Evolutionary conservation across 257 asterid species (phyloP).

Genomic region (Solanum lycopersicoides): DNA sequence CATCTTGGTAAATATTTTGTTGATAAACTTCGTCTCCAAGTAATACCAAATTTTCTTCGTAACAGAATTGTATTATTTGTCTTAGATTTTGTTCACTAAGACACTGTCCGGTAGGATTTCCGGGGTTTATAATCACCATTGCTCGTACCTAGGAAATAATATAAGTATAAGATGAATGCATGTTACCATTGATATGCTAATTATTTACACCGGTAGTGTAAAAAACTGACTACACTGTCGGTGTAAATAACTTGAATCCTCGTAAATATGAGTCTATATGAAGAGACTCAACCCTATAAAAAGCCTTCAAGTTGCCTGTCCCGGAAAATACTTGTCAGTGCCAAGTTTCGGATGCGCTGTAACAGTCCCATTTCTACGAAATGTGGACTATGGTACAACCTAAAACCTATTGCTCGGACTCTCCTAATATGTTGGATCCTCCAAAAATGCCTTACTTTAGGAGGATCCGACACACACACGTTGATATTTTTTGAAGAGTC

Average conservation of each 20-base stretch:
- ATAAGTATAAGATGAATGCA: background rate
- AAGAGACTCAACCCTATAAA: background rate
- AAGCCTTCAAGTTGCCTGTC: background rate
- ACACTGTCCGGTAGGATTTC: conserved; percentile 96
- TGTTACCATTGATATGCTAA: background rate
- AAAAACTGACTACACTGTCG: background rate
- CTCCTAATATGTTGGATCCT: background rate
- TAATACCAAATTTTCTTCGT: conserved; percentile 70
- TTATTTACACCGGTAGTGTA: background rate
- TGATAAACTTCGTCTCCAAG: conserved; percentile 98
- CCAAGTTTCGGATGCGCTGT: background rate
- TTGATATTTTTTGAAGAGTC: background rate
- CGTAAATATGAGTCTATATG: background rate
- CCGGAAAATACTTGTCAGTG: background rate
- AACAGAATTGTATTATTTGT: conserved; percentile 59
- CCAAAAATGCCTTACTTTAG: background rate
- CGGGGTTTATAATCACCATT: conserved; percentile 98
- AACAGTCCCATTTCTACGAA: background rate
- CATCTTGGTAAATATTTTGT: conserved; percentile 93
- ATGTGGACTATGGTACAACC: background rate
- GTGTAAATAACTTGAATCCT: background rate
- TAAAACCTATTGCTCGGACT: background rate
- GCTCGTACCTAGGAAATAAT: conserved; percentile 63
- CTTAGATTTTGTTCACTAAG: conserved; percentile 70
- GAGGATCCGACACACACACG: background rate